Evolutionary conservation across 805 yeast species (phyloP).

Genomic region (Candida oleophila): DNA sequence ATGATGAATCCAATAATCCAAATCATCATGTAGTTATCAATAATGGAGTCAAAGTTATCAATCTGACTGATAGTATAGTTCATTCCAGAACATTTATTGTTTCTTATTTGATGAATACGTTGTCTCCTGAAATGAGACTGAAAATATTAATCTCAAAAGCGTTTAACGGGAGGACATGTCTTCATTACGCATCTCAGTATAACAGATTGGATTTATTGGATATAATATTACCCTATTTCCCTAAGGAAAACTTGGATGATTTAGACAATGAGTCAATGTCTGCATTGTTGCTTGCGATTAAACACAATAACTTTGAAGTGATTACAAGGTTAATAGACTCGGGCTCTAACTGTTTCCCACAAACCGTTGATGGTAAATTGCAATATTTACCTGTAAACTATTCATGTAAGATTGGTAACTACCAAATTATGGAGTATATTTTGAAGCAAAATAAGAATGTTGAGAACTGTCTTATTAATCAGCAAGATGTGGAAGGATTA

Average conservation of each 20-base stretch:
- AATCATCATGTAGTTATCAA: conserved; percentile 36
- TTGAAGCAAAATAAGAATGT: conserved; percentile 39
- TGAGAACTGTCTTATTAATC: conserved; percentile 34
- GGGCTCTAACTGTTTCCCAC: conserved; percentile 40
- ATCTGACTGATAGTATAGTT: conserved; percentile 34
- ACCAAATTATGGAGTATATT: conserved; percentile 63
- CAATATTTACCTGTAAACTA: conserved; percentile 77
- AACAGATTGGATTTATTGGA: conserved; percentile 45
- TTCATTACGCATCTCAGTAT: conserved; percentile 80
- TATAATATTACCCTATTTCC: conserved; percentile 39
- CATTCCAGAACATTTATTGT: conserved; percentile 40
- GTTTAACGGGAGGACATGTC: conserved; percentile 72
- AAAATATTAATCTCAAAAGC: conserved; percentile 45
- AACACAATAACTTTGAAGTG: conserved; percentile 54
- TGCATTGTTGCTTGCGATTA: conserved; percentile 78
- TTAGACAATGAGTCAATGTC: conserved; percentile 77
- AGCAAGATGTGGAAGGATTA: conserved; percentile 83
- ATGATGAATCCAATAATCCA: conserved; percentile 18
- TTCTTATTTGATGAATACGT: conserved; percentile 27
- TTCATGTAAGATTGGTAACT: conserved; percentile 85
- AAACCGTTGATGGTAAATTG: conserved; percentile 49
- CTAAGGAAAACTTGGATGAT: conserved; percentile 41
- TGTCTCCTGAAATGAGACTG: conserved; percentile 14
- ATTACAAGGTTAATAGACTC: conserved; percentile 29
- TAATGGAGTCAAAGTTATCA: conserved; percentile 42